Conservation (phyloP, 306 rosid genomes). For the Arachis stenosperma region DNA sequence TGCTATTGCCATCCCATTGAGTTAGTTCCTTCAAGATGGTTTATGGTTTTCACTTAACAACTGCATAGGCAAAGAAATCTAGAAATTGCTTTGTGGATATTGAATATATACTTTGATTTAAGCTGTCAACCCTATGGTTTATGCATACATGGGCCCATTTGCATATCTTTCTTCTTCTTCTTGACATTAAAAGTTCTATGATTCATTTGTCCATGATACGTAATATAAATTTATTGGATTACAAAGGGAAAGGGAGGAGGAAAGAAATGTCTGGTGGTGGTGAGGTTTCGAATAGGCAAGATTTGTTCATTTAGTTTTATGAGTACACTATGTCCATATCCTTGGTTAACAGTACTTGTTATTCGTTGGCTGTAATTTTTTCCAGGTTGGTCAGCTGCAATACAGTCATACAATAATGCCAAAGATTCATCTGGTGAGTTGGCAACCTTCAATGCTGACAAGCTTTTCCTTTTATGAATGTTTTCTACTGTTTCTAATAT, state of each 20-base stretch:
- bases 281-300: slow-evolving; percentile 5
- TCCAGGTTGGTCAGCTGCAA: slow-evolving; percentile 74
- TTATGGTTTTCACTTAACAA: not conserved
- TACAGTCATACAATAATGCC: slow-evolving; percentile 52
- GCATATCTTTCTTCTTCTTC: slow-evolving; percentile 10
- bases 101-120: slow-evolving; percentile 3
- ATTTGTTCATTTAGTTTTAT: slow-evolving; percentile 27
- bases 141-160: slow-evolving; percentile 8
- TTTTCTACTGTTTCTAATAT: slow-evolving; percentile 14
- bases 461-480: slow-evolving; percentile 31
- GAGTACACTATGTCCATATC: slow-evolving; percentile 26
- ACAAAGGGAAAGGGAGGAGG: slow-evolving; percentile 1
- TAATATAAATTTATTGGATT: slow-evolving; percentile 26
- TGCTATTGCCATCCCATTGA: slow-evolving; percentile 5
- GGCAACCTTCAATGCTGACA: slow-evolving; percentile 27
- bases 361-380: slow-evolving; percentile 34
- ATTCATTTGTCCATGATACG: slow-evolving; percentile 8
- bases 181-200: slow-evolving; percentile 16
- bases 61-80: slow-evolving; percentile 22
- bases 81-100: slow-evolving; percentile 1
- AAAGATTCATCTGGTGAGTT: slow-evolving; percentile 68
- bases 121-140: not conserved
- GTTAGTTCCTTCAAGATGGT: slow-evolving; percentile 19
- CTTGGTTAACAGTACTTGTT: slow-evolving; percentile 25
- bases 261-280: slow-evolving; percentile 2